Conservation (phyloP, 495 filamentous ascomycete species). For the Penicillium arizonense region DNA sequence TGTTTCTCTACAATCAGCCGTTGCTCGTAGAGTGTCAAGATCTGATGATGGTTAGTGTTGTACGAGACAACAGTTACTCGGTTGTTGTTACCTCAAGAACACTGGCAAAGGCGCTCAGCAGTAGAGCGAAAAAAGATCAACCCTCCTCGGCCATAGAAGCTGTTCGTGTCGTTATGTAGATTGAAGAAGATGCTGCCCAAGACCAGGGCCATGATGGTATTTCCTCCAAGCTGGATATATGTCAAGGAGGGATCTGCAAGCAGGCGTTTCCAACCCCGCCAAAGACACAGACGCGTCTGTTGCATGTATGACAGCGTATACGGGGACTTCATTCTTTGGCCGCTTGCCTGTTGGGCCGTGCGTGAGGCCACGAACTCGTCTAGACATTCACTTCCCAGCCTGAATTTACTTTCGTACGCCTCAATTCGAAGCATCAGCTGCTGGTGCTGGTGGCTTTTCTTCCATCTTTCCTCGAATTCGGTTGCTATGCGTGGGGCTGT, state of each 20-base stretch:
- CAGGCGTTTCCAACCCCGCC: conserved; percentile 46
- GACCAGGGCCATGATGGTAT: conserved; percentile 70
- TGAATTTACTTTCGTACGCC: conserved; percentile 35
- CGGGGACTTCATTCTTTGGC: conserved; percentile 26
- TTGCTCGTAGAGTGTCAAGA: conserved; percentile 52
- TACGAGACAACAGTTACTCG: background rate
- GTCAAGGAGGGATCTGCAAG: conserved; percentile 65
- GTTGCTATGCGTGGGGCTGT: conserved; percentile 62
- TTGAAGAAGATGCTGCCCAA: conserved; percentile 82
- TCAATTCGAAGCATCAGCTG: conserved; percentile 42
- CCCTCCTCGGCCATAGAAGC: conserved; percentile 72
- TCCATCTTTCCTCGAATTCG: conserved; percentile 60
- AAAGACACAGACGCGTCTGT: conserved; percentile 40
- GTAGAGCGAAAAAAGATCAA: conserved; percentile 80
- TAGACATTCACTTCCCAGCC: conserved; percentile 15
- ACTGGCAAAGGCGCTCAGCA: conserved; percentile 77
- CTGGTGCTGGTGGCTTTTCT: conserved; percentile 41
- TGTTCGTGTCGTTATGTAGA: conserved; percentile 53
- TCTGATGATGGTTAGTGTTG: conserved; percentile 13
- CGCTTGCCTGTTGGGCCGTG: conserved; percentile 19
- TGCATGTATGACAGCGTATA: conserved; percentile 35
- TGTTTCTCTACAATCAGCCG: conserved; percentile 63
- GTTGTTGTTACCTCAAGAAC: conserved; percentile 50
- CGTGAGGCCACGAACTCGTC: conserved; percentile 18
- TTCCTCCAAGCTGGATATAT: conserved; percentile 63